These are phyloP conservation scores for Trichoderma semiorbis DNA, from an alignment of 2,329 filamentous ascomycete species.

Conservation along the genomic window DNA sequence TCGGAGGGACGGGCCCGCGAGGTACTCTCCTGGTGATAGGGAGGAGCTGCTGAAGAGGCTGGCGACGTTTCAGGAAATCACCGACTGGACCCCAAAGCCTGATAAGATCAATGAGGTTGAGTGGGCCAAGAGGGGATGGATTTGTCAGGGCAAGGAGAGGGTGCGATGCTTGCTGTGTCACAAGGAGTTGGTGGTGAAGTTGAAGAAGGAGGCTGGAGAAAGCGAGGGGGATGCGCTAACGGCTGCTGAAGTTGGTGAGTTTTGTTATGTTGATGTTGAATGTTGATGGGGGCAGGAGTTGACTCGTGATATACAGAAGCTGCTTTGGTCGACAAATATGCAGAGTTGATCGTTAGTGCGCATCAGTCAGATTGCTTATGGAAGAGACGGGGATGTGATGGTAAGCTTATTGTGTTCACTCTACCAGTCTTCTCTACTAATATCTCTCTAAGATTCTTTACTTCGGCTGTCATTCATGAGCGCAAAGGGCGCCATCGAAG, in stretches of 20 bases:
- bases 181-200: slow-evolving; percentile 77
- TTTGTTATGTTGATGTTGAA: neutral
- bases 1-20: slow-evolving; percentile 43
- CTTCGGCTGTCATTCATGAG: slow-evolving; percentile 63
- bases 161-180: slow-evolving; percentile 84
- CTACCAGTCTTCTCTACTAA: neutral
- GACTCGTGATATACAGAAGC: slow-evolving; percentile 40
- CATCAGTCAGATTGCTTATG: slow-evolving; percentile 83
- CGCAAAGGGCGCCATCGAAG: slow-evolving; percentile 53
- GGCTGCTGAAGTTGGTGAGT: slow-evolving; percentile 56
- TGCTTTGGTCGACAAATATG: slow-evolving; percentile 73
- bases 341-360: slow-evolving; percentile 65
- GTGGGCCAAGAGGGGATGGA: slow-evolving; percentile 93
- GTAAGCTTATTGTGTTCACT: slow-evolving; percentile 43
- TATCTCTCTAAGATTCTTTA: slow-evolving; percentile 46
- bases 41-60: slow-evolving; percentile 76
- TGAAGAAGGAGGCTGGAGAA: slow-evolving; percentile 59
- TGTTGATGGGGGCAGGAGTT: slow-evolving; percentile 21
- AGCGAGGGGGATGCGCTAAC: slow-evolving; percentile 51
- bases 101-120: slow-evolving; percentile 81
- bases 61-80: slow-evolving; percentile 85
- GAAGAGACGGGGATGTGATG: slow-evolving; percentile 83
- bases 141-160: slow-evolving; percentile 76
- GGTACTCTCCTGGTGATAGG: slow-evolving; percentile 84
- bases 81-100: slow-evolving; percentile 91